Evolutionary conservation across 345 rosid species (phyloP).

Genomic region (Physaria fendleri): DNA sequence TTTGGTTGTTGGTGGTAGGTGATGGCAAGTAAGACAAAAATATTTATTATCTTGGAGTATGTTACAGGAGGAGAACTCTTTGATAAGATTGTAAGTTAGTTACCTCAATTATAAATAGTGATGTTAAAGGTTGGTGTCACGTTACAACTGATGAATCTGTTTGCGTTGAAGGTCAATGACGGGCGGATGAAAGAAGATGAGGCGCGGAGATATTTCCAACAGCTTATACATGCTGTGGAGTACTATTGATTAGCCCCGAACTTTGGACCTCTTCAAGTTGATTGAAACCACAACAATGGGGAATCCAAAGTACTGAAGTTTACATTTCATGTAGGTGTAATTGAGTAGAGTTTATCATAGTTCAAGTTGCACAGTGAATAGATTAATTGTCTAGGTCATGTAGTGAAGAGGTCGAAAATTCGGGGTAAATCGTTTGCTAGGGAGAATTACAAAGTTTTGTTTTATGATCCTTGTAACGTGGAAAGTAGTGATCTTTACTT

Average conservation of each 20-base stretch:
- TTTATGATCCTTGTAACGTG: neutral
- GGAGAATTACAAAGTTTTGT: neutral
- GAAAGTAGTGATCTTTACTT: neutral
- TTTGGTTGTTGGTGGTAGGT: slow-evolving; percentile 34
- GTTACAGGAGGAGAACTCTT: slow-evolving; percentile 78
- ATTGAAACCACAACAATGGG: too few species aligned
- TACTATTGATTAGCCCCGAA: too few species aligned
- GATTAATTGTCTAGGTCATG: too few species aligned
- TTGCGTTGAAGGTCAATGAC: slow-evolving; percentile 56
- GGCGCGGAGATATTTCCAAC: slow-evolving; percentile 91
- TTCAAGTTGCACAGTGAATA: too few species aligned
- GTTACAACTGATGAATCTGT: neutral
- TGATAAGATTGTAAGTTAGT: slow-evolving; percentile 63
- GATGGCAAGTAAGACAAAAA: slow-evolving; percentile 72
- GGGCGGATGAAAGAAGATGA: slow-evolving; percentile 92
- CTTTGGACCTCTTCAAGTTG: too few species aligned
- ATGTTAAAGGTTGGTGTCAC: neutral
- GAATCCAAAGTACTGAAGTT: too few species aligned
- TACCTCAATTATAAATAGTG: neutral
- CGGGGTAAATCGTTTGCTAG: too few species aligned
- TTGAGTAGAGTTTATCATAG: too few species aligned
- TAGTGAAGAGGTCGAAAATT: too few species aligned
- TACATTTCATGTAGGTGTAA: too few species aligned
- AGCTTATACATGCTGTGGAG: slow-evolving; percentile 90
- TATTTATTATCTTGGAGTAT: slow-evolving; percentile 65